phyloP scores from a whole-genome alignment of 164 flowering plant species.

The Pachysandra terminalis region DNA sequence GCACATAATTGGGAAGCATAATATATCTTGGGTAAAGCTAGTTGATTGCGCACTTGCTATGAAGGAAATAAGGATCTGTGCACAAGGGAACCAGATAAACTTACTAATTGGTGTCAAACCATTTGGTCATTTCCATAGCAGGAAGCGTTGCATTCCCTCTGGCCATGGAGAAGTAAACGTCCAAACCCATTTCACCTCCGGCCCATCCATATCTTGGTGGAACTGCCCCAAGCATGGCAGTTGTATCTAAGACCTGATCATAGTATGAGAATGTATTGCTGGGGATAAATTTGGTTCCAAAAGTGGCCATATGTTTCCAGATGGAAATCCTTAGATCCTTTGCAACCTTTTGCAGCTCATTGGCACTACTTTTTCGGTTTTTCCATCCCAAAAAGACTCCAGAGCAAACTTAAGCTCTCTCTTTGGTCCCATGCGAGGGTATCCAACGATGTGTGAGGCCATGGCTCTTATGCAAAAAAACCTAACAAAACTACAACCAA shows the following conservation, averaged over 20 bases:
- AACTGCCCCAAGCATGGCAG: constrained; percentile 31
- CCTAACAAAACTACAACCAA: constrained; percentile 4
- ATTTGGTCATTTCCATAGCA: constrained; percentile 35
- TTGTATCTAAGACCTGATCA: constrained; percentile 29
- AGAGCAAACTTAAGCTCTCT: constrained; percentile 29
- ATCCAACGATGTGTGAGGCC: constrained; percentile 29
- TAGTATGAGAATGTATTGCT: constrained; percentile 29
- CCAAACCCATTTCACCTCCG: constrained; percentile 27
- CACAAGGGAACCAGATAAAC: constrained; percentile 2
- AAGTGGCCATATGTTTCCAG: constrained; percentile 25
- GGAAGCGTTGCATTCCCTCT: constrained; percentile 26
- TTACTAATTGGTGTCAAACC: constrained; percentile 33
- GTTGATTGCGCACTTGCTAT: background rate
- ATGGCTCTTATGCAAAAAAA: constrained; percentile 17
- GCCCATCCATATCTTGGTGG: constrained; percentile 25
- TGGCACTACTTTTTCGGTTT: constrained; percentile 15
- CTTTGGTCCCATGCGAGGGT: constrained; percentile 28
- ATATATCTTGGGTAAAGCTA: background rate
- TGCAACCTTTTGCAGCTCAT: constrained; percentile 23
- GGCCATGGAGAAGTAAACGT: constrained; percentile 27
- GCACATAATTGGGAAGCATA: background rate
- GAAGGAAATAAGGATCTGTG: background rate
- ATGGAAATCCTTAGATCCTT: constrained; percentile 25
- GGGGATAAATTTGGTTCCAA: constrained; percentile 24
- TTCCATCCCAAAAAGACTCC: constrained; percentile 27